A percentile compares a stretch with the other conserved stretches of the same genome.
Conservation (phyloP, 1,284 basidiomycete species). For the Pseudozyma sp. region DNA sequence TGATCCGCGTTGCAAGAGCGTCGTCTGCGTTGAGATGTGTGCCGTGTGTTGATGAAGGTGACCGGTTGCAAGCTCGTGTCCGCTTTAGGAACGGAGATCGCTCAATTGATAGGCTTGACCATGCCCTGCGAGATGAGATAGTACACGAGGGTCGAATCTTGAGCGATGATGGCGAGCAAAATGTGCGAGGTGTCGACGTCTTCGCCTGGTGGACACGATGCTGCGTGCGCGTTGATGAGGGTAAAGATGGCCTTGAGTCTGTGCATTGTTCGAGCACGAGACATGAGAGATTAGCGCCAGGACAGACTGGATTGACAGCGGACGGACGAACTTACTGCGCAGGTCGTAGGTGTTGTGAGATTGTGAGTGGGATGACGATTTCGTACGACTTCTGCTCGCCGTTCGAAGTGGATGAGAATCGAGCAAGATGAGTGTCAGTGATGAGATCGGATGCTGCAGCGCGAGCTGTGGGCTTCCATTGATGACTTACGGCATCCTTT, state of each 20-base stretch:
- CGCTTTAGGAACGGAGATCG: too few species aligned
- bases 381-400: slow-evolving; percentile 28
- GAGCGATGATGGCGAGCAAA: slow-evolving; percentile 61
- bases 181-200: slow-evolving; percentile 41
- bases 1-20: too few species aligned
- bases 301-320: neutral
- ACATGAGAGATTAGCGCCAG: neutral
- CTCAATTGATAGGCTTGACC: slow-evolving; percentile 65
- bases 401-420: neutral
- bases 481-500: slow-evolving; percentile 33
- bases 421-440: neutral
- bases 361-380: slow-evolving; percentile 35
- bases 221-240: slow-evolving; percentile 26
- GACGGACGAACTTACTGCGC: slow-evolving; percentile 14
- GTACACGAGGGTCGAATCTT: slow-evolving; percentile 65
- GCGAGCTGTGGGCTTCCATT: too few species aligned
- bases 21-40: too few species aligned
- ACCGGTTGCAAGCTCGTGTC: too few species aligned
- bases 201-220: slow-evolving; percentile 5
- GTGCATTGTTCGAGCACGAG: neutral
- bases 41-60: too few species aligned
- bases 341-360: slow-evolving; percentile 34
- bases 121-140: slow-evolving; percentile 62
- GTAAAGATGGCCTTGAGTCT: slow-evolving; percentile 44
- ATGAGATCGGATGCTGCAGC: neutral